phyloP scores from a whole-genome alignment of 2,329 filamentous ascomycete genomes.

The Ophiocordyceps camponoti-leonardi region DNA sequence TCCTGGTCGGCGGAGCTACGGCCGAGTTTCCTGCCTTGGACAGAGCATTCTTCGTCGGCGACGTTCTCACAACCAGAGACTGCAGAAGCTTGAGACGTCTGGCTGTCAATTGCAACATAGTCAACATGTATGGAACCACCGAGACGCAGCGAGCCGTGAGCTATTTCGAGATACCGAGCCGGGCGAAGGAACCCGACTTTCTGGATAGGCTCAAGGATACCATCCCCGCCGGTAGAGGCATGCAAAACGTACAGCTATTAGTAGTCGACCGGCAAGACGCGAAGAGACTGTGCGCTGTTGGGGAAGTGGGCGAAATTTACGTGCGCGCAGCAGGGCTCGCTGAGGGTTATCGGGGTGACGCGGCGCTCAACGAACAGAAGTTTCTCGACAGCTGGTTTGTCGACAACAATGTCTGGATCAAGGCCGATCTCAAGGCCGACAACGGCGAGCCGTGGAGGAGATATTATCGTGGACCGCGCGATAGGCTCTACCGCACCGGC shows the following conservation, averaged over 20 bases:
- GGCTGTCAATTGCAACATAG: constrained; percentile 56
- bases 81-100: constrained; percentile 60
- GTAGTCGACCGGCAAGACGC: constrained; percentile 56
- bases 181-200: constrained; percentile 37
- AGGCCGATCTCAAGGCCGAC: constrained; percentile 38
- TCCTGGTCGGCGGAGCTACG: constrained; percentile 69
- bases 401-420: constrained; percentile 50
- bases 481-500: constrained; percentile 74
- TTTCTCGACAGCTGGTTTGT: constrained; percentile 81
- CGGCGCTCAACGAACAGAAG: constrained; percentile 48
- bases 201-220: constrained; percentile 40
- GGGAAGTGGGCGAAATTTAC: constrained; percentile 72
- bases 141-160: constrained; percentile 70
- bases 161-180: constrained; percentile 62
- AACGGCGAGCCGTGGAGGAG: constrained; percentile 57
- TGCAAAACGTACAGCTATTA: constrained; percentile 76
- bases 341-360: constrained; percentile 55
- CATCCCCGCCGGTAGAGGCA: constrained; percentile 71
- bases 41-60: constrained; percentile 79
- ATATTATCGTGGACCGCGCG: constrained; percentile 65
- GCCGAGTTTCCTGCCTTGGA: constrained; percentile 63
- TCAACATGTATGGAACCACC: constrained; percentile 81
- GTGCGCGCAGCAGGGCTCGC: constrained; percentile 70
- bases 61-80: constrained; percentile 72
- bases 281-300: constrained; percentile 56